phyloP scores from a whole-genome alignment of 345 rosid genomes.

The Eucalyptus curtisii region DNA sequence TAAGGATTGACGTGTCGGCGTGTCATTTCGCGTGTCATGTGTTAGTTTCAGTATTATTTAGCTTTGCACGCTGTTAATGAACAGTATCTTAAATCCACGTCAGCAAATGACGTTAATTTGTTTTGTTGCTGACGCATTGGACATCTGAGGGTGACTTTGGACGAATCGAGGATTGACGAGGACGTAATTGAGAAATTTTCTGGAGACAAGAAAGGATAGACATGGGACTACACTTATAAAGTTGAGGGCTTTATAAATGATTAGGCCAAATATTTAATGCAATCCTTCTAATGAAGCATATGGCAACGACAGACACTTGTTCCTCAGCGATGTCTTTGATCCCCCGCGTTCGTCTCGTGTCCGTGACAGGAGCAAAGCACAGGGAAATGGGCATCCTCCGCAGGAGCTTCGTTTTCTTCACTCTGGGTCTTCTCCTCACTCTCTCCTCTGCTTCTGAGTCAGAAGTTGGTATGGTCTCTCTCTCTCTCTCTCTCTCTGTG shows the following conservation, averaged over 20 bases:
- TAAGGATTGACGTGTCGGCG: accelerated
- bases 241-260: not conserved
- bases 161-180: not conserved
- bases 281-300: too few relatives aligned
- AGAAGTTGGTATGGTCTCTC: constrained; percentile 9
- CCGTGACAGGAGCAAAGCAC: not conserved
- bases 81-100: not conserved
- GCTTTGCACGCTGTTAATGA: not conserved
- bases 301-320: not conserved
- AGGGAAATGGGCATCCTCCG: not conserved
- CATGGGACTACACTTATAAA: not conserved
- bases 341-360: not conserved
- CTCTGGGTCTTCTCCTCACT: not conserved
- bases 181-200: not conserved
- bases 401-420: not conserved
- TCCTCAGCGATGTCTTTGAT: not conserved
- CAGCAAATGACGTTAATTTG: not conserved
- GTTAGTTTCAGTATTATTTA: too few relatives aligned
- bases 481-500: not conserved
- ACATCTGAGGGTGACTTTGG: not conserved
- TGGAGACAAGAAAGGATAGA: not conserved
- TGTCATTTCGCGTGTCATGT: accelerated
- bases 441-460: constrained; percentile 1
- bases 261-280: not conserved
- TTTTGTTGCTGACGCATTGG: not conserved